Evolutionary conservation across 768 basidiomycete genomes (phyloP).

Genomic region (Strobilomyces echinocephalus): DNA sequence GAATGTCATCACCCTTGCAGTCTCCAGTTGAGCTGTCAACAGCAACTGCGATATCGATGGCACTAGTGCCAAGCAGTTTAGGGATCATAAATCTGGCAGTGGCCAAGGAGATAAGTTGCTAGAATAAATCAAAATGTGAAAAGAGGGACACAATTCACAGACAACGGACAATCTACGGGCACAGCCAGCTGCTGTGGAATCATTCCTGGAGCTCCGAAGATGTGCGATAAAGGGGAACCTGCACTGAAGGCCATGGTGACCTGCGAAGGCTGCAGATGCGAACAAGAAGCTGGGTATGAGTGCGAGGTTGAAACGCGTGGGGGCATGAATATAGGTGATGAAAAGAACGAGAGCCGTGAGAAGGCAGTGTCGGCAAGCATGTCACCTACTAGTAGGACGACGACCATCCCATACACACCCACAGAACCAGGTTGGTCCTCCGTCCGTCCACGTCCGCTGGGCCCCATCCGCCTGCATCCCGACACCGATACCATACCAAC

Average conservation of each 20-base stretch:
- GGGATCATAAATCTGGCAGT: too few relatives aligned
- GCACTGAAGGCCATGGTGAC: not conserved
- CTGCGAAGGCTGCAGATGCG: not conserved
- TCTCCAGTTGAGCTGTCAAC: too few relatives aligned
- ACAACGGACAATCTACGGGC: too few relatives aligned
- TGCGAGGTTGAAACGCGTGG: not conserved
- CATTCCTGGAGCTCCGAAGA: too few relatives aligned
- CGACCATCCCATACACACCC: conserved; percentile 19
- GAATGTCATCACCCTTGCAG: too few relatives aligned
- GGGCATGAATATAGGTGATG: not conserved
- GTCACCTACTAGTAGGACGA: not conserved
- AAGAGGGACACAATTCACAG: too few relatives aligned
- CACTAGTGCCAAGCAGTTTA: too few relatives aligned
- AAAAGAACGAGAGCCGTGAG: not conserved
- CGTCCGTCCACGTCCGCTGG: conserved; percentile 21
- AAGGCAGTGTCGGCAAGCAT: not conserved
- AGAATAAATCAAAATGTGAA: too few relatives aligned
- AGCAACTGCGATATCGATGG: too few relatives aligned
- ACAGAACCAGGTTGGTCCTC: conserved; percentile 16
- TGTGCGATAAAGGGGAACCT: too few relatives aligned
- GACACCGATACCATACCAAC: not conserved
- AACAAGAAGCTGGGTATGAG: not conserved
- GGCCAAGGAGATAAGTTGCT: too few relatives aligned
- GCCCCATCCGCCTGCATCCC: conserved; percentile 12
- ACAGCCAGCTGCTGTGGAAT: not conserved